Base-by-base conservation (phyloP, 2,329 filamentous ascomycete species). In the Cladophialophora carrionii region DNA sequence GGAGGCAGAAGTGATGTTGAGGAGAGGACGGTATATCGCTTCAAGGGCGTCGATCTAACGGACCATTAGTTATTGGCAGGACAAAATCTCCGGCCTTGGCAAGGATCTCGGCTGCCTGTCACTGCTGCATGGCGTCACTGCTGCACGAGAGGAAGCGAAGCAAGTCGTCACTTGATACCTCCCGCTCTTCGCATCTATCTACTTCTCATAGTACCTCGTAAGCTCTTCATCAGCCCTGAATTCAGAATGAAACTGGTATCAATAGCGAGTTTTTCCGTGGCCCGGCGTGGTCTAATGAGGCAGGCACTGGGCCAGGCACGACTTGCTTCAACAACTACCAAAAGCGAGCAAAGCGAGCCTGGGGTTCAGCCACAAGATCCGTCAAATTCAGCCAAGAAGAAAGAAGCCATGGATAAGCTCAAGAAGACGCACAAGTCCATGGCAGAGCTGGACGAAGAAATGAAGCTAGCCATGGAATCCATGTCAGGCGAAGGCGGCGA, bases 401-500 rank as follows among this genome's bases (percentile, higher is more conserved):
- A 67, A 57, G 64, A 65, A 29, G 43, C 62, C 17, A 6, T 52
- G 7, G 63, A 84, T 0, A 82, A 92, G 71, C 75, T 56, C 41
- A 58, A 64, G 55, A 63, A 63, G 51, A 34, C 52, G 9, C 37
- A 51, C 22, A 67, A 69, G 57, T 64, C 57, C 48, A 61, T 67
- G 64, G 60, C 64, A 14, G 61, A 69, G 22, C 34, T 85, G 1
- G 90, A 93, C 72, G 84, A 86, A 66, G 89, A 92, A 70, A 75
- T 93, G 26, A 81, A 82, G 48, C 74, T 82, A 65, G 90, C 87
- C 66, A 82, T 93, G 71, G 87, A 90, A 70, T 85, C 83, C 10
- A 79, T 88, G 32, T 83, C 88, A 0, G 90, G 90, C 0, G 89
- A 88, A 49, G 90, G 90, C 3, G 90, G 90, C 8, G 84, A 84